Evolutionary conservation across 768 basidiomycete genomes (phyloP), one percentile per base, ranked within the genome.

Genomic region (Cytidiella melzeri): DNA sequence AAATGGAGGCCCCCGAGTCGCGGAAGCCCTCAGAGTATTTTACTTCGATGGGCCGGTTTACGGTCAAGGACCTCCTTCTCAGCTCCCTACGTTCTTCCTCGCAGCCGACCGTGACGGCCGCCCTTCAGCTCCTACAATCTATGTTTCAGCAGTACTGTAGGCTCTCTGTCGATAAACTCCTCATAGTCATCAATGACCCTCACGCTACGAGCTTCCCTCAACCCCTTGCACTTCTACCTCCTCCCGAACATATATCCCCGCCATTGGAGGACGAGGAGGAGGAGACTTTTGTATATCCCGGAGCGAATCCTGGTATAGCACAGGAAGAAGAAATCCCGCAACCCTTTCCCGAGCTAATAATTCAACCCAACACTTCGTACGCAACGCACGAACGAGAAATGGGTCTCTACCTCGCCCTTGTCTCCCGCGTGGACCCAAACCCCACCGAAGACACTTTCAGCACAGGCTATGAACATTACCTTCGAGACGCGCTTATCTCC

Each of bases 21-120:
- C 73, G 79, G 48, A 79, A 75, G 51, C 81, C 73, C 45, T 81
- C 88, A 1, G 83, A 82, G 55, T 96, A 96, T 67, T 88, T 91
- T 64, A 92, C 85, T 1, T 83, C 90, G 0, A 80, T 87, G 67
- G 89, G 86, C 11, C 80, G 92, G 15, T 97, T 92, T 70, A 94
- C 91, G 4, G 73, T 97, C 36, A 92, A 91, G 62, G 95, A 98
- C 58, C 75, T 97, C 27, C 68, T 98, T 6, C 59, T 90, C 43
- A 77, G 89, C 40, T 92, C 92, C 61, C 68, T 96, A 20, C 73
- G 77, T 20, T 92, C 89, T 4, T 69, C 69, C 46, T 77, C 76
- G 9, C 78, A 81, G 50, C 64, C 80, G 0, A 81, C 90, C 0
- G 75, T 77, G 1, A 83, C 85, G 0, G 80, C 90, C 9, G 89